Base-by-base conservation (phyloP, 306 rosid species). In the Cucurbita moschata region DNA sequence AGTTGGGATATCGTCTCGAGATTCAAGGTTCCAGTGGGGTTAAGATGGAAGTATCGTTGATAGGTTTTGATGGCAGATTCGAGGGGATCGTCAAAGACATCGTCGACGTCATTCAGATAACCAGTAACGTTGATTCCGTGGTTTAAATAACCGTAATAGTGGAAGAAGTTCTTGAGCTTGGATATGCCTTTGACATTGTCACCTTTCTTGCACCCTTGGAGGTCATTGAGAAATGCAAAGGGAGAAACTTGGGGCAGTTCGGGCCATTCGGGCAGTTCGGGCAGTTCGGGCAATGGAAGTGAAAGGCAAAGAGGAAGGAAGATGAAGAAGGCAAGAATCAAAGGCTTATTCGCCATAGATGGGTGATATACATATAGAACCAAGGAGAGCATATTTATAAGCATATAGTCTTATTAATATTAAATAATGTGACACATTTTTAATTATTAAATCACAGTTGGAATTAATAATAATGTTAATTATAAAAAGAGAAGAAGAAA, bases 131-230 rank as follows among this genome's bases (percentile, higher is more conserved):
- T 65, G 4, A 0, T 16, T 63, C 11, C 8, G 5, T 16, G 7
- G 15, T n/a, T 39, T 10, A 65, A 42, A 23, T 65, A 65, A 40
- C 71, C 71, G 0, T 42, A 65, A 5, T 43, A 43, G 1, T 7
- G 38, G 2, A 65, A 44, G 5, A 8, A 65, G 10, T n/a, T 65
- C 49, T 65, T 65, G 6, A 65, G 71, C 10, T 65, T n/a, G 43
- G 71, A 65, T 40, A 65, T 65, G 38, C 71, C 53, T 43, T 65
- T 43, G 71, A 65, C n/a, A 18, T 65, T 43, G 14, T 65, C 71
- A 9, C 71, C 71, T 65, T 65, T 65, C 37, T 43, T 65, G 37
- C n/a, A 65, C 21, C 71, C 71, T 21, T 65, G 52, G 21, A 65
- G 71, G 37, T 47, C 35, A 10, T 43, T 42, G 16, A 65, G 51